A percentile compares a stretch with the other conserved stretches of the same genome.
Conservation (phyloP, 176 grass and related monocot genomes). For the Juncus effusus region DNA sequence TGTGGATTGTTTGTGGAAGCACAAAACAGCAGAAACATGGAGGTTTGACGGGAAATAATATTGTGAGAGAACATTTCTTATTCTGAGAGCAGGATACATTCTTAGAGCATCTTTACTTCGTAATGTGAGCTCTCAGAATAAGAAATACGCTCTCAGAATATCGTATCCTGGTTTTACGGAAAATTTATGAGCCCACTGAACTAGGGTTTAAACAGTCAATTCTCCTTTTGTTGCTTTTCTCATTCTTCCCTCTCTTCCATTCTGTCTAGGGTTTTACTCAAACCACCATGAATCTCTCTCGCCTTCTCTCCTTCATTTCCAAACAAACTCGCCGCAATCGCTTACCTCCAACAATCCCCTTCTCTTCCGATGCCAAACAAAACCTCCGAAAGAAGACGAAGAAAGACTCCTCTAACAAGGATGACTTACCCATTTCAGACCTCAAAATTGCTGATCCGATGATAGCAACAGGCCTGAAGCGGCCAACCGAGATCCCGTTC, state of each 20-base stretch:
- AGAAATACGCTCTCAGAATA: too few species aligned
- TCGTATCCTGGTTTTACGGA: too few species aligned
- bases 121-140: too few species aligned
- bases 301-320: slow-evolving; percentile 34
- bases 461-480: slow-evolving; percentile 24
- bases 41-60: too few species aligned
- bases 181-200: too few species aligned
- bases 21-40: too few species aligned
- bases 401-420: not conserved
- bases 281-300: slow-evolving; percentile 42
- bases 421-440: not conserved
- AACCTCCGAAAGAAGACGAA: slow-evolving; percentile 25
- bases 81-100: too few species aligned
- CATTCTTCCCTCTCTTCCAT: not conserved
- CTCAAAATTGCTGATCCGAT: slow-evolving; percentile 29
- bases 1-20: too few species aligned
- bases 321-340: slow-evolving; percentile 16
- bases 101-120: too few species aligned
- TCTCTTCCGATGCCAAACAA: slow-evolving; percentile 39
- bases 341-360: not conserved
- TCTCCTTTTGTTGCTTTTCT: not conserved
- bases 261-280: slow-evolving; percentile 48
- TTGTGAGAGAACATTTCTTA: too few species aligned
- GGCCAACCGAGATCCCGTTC: slow-evolving; percentile 55
- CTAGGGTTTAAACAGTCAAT: slow-evolving; percentile 17